A percentile compares a stretch with the other conserved stretches of the same genome.
Conservation (phyloP, 75 land plant species). For the Ceratopteris richardii region DNA sequence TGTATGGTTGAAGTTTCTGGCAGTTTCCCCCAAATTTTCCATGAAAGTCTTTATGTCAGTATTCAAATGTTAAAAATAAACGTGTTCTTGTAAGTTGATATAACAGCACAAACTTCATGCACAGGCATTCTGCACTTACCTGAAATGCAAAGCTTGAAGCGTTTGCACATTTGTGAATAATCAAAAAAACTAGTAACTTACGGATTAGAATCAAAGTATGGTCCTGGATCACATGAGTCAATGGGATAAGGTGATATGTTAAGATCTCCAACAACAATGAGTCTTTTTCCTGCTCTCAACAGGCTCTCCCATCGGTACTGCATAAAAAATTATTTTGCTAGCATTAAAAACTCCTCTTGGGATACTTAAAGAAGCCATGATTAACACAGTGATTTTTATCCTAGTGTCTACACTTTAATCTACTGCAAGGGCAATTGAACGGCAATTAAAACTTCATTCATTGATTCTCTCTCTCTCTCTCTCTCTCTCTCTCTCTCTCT, state of each 20-base stretch:
- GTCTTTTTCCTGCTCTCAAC: constrained; percentile 48
- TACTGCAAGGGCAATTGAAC: too few species aligned
- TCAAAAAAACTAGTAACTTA: constrained; percentile 45
- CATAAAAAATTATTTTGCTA: constrained; percentile 23
- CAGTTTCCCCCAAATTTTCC: too few species aligned
- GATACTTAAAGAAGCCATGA: too few species aligned
- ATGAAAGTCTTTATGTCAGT: neutral
- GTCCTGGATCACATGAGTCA: constrained; percentile 78
- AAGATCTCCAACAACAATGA: constrained; percentile 85
- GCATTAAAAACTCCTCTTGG: neutral
- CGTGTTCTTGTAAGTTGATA: neutral
- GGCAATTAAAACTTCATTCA: too few species aligned
- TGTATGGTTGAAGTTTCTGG: too few species aligned
- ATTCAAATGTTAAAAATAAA: neutral
- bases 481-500: too few species aligned
- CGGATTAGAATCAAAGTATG: constrained; percentile 75
- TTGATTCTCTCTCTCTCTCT: too few species aligned
- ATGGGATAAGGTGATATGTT: constrained; percentile 76
- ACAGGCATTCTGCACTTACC: too few species aligned
- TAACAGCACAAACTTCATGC: neutral
- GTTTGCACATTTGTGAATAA: too few species aligned
- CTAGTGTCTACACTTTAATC: too few species aligned
- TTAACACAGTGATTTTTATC: too few species aligned
- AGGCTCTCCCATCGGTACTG: constrained; percentile 88
- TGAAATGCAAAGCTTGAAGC: too few species aligned